Evolutionary conservation across 306 rosid genomes (phyloP).

Genomic region (Ceratonia siliqua): DNA sequence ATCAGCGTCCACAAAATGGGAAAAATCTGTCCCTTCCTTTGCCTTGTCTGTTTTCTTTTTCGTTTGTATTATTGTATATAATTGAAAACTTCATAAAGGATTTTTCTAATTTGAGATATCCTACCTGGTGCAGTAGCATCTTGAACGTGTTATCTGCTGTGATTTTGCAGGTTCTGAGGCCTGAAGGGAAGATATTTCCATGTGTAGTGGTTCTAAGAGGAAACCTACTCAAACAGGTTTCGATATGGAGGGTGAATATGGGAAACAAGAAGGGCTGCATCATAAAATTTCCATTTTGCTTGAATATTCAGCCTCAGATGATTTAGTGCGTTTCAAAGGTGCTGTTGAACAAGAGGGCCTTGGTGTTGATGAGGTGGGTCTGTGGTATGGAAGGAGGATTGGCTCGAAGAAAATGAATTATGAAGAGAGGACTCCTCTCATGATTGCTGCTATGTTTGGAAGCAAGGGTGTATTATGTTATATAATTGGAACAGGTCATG

Average conservation of each 20-base stretch:
- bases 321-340: constrained; percentile 56
- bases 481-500: constrained; percentile 52
- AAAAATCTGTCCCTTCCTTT: constrained; percentile 20
- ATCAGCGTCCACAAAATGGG: constrained; percentile 4
- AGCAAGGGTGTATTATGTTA: constrained; percentile 62
- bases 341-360: constrained; percentile 60
- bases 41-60: constrained; percentile 21
- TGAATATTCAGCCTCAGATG: constrained; percentile 63
- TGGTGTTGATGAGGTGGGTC: constrained; percentile 56
- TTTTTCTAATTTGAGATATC: constrained; percentile 6
- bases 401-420: constrained; percentile 64
- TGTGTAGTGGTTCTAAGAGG: constrained; percentile 72
- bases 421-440: constrained; percentile 81
- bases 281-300: constrained; percentile 52
- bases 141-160: constrained; percentile 11
- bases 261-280: constrained; percentile 43
- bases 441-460: constrained; percentile 86
- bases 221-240: constrained; percentile 52
- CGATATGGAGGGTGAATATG: constrained; percentile 46
- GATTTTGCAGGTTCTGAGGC: constrained; percentile 31
- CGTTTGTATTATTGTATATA: constrained; percentile 27
- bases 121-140: constrained; percentile 14
- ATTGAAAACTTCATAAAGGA: constrained; percentile 22
- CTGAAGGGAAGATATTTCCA: constrained; percentile 36
- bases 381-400: constrained; percentile 79